These are phyloP conservation scores for Trametes hirsuta DNA, from an alignment of 1,284 basidiomycete species.

Conservation along the genomic window DNA sequence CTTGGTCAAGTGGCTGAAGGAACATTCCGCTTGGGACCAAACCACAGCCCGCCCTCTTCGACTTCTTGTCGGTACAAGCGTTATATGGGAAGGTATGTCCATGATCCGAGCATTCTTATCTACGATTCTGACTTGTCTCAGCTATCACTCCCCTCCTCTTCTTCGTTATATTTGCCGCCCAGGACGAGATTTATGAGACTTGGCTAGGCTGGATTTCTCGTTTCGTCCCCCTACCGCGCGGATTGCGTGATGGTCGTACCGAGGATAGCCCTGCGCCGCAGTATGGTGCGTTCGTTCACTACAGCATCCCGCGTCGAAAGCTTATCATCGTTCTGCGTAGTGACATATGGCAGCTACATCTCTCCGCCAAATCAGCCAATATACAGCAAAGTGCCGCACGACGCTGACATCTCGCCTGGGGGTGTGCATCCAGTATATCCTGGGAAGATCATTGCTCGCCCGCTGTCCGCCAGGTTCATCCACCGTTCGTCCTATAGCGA, in stretches of 20 bases:
- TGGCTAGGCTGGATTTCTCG: conserved; percentile 26
- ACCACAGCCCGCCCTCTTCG: not conserved
- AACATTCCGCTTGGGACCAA: not conserved
- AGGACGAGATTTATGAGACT: conserved; percentile 31
- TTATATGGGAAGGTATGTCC: conserved; percentile 31
- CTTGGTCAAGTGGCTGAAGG: conserved; percentile 25
- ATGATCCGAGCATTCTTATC: not conserved
- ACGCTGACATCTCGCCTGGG: not conserved
- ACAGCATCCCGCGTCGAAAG: not conserved
- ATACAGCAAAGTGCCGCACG: conserved; percentile 9
- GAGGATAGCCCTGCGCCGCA: conserved; percentile 3
- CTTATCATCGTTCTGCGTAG: not conserved
- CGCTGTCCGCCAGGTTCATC: conserved; percentile 6
- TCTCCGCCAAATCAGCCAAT: not conserved
- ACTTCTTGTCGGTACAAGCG: conserved; percentile 15
- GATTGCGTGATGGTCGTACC: not conserved
- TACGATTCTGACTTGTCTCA: conserved; percentile 2
- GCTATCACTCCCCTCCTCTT: conserved; percentile 28
- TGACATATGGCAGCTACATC: conserved; percentile 11
- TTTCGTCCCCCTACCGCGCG: not conserved
- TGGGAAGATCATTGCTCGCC: conserved; percentile 13
- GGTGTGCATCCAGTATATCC: not conserved
- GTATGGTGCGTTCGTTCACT: conserved; percentile 4
- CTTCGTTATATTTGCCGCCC: conserved; percentile 33
- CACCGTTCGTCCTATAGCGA: conserved; percentile 3